phyloP scores from a whole-genome alignment of 2,329 filamentous ascomycete species.

The Botrytis byssoidea region DNA sequence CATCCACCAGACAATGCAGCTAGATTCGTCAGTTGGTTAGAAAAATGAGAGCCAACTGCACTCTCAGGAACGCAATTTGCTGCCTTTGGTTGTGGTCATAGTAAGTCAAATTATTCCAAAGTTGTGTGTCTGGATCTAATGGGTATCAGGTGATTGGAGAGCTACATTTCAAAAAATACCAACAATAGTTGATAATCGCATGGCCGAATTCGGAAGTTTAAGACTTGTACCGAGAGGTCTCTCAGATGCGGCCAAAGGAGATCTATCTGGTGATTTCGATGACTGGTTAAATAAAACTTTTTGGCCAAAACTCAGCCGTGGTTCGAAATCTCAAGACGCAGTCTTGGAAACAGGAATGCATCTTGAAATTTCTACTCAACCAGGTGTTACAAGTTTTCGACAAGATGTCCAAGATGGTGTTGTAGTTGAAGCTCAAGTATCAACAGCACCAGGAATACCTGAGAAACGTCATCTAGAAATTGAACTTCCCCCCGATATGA shows the following conservation, averaged over 20 bases:
- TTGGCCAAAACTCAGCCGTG: constrained; percentile 41
- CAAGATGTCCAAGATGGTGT: constrained; percentile 62
- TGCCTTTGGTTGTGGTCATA: constrained; percentile 67
- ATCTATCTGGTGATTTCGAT: constrained; percentile 68
- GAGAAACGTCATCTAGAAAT: constrained; percentile 39
- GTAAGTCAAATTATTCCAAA: constrained; percentile 37
- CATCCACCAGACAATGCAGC: constrained; percentile 70
- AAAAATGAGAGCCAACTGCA: constrained; percentile 41
- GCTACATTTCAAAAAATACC: constrained; percentile 67
- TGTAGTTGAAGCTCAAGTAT: constrained; percentile 51
- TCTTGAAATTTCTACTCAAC: constrained; percentile 22
- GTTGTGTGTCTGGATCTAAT: not conserved
- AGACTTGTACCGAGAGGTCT: constrained; percentile 3
- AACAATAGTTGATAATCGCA: constrained; percentile 52
- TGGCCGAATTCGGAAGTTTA: not conserved
- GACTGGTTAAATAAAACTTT: constrained; percentile 61
- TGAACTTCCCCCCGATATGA: constrained; percentile 62
- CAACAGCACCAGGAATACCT: constrained; percentile 44
- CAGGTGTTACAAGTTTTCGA: constrained; percentile 44
- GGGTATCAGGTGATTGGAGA: constrained; percentile 47
- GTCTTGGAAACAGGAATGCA: not conserved
- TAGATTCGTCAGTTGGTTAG: constrained; percentile 66
- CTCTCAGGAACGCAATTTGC: constrained; percentile 60
- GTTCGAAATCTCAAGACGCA: not conserved
- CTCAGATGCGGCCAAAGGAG: constrained; percentile 38